Base-by-base conservation (phyloP, 305 asterid genomes). In the Nicotiana rustica region DNA sequence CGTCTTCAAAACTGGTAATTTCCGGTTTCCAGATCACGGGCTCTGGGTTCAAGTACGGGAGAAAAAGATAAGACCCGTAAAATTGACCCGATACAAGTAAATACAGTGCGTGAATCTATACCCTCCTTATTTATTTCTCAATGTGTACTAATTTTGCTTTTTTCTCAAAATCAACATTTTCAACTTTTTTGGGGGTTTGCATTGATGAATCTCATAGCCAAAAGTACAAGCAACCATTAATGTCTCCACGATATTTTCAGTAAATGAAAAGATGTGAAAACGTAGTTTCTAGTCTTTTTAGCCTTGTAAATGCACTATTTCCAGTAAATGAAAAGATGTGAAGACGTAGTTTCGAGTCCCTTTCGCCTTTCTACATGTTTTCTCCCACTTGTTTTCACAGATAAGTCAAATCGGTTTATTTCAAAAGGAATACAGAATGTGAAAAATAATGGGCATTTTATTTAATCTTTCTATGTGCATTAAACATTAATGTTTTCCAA, bases 191-290 rank as follows among this genome's bases (percentile, higher is more conserved):
- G 61, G 61, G 41, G 13, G n/a, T 71, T 71, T 47, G 61, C 61
- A 71, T 71, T 21, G 36, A 71, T 71, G 78, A 71, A 47, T 12
- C 7, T 21, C 8, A 47, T 12, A 71, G 10, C 33, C 19, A 44
- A 71, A 71, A 47, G 78, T 71, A 47, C 15, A 47, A 71, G 78
- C 78, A 71, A 29, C 78, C 44, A 71, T 25, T n/a, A n/a, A 59
- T 59, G 65, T 18, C 3, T 59, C 25, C 65, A 17, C 65, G 18
- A 59, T 59, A 6, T 59, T 59, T 57, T 57, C 65, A 59, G 29
- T 59, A 59, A 59, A 59, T 17, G 29, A 59, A 59, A 59, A 59
- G 65, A 59, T 59, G 65, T 59, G 25, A 57, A 5, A 59, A 59
- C 9, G 65, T n/a, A 6, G 25, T 59, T 17, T 59, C 10, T 18